A percentile compares a stretch with the other conserved stretches of the same genome.
Evolutionary conservation across 495 filamentous ascomycete genomes (phyloP).

Genomic region (Niebla homalea): DNA sequence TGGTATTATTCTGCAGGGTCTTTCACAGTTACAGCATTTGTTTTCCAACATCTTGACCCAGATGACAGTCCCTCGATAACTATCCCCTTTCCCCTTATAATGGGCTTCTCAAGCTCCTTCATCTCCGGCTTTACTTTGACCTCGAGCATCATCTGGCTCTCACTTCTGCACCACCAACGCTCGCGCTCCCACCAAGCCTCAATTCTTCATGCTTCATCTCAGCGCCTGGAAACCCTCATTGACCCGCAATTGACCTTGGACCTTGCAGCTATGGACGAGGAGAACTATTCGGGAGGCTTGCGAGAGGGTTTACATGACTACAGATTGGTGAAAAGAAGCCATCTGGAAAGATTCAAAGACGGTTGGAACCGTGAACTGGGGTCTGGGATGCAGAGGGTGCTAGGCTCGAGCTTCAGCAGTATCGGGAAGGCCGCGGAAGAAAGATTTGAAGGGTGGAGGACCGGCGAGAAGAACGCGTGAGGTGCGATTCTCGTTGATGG

Average conservation of each 20-base stretch:
- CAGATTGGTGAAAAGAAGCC: constrained; percentile 27
- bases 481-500: background rate
- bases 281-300: constrained; percentile 11
- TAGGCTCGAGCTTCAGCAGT: constrained; percentile 49
- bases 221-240: constrained; percentile 43
- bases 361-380: constrained; percentile 69
- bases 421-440: constrained; percentile 41
- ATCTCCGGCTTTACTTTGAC: constrained; percentile 80
- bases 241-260: constrained; percentile 34
- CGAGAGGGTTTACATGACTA: constrained; percentile 13
- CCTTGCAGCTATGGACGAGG: constrained; percentile 22
- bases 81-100: background rate
- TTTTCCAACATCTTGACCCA: too few species aligned
- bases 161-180: constrained; percentile 56
- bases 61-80: too few species aligned
- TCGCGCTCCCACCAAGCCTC: constrained; percentile 57
- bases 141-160: constrained; percentile 66
- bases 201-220: constrained; percentile 56
- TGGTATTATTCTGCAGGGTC: too few species aligned
- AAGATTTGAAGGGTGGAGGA: constrained; percentile 14
- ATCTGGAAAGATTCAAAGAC: constrained; percentile 59
- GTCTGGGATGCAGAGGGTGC: constrained; percentile 49
- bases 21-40: too few species aligned
- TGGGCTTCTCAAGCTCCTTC: constrained; percentile 14
- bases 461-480: constrained; percentile 11